Evolutionary conservation across 2,329 filamentous ascomycete species (phyloP), one percentile per base, ranked within the genome.

Genomic region (Fusarium annulatum): DNA sequence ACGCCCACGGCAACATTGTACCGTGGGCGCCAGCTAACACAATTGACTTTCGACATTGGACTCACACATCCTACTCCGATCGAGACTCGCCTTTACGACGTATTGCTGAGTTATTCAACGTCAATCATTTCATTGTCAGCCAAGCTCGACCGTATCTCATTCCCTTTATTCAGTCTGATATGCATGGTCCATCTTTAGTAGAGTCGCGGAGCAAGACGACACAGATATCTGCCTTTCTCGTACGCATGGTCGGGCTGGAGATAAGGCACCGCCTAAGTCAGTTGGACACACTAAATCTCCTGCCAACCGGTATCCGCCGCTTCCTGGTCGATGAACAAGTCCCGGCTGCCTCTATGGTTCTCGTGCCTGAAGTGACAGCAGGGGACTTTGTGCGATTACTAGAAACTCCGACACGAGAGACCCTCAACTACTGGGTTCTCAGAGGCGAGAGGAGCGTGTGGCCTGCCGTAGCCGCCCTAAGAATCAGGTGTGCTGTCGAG

Each of bases 41-140:
- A 1, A 84, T 83, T 21, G 87, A 89, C 58, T 93, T 93, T 79
- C 88, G 87, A n/a, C 89, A 92, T 48, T 93, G 91, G 88, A 91
- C 90, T 9, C 87, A 89, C 66, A 87, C 88, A 26, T 89, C 88
- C 11, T 91, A 92, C 80, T 87, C 87, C 46, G 91, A 93, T 70
- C 90, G 90, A 46, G 91, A 89, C 77, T 88, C 87, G 2, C 88
- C 88, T 4, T 87, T 96, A 3, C 87, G 90, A 61, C 89, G 94
- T 43, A 91, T 96, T 36, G 90, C 92, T 11, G 93, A 96, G 82
- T 88, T 96, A 16, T 96, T 96, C 87, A 97, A 97, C 80, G 94
- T 97, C 60, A 97, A 97, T 80, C 95, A 98, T 84, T 98, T 97
- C 83, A 94, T 98, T 73, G 91, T 98, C 74, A 96, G 93, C 73